Base-by-base conservation (phyloP, 352 stramenopile genomes). In the Globisporangium paroecandrum region DNA sequence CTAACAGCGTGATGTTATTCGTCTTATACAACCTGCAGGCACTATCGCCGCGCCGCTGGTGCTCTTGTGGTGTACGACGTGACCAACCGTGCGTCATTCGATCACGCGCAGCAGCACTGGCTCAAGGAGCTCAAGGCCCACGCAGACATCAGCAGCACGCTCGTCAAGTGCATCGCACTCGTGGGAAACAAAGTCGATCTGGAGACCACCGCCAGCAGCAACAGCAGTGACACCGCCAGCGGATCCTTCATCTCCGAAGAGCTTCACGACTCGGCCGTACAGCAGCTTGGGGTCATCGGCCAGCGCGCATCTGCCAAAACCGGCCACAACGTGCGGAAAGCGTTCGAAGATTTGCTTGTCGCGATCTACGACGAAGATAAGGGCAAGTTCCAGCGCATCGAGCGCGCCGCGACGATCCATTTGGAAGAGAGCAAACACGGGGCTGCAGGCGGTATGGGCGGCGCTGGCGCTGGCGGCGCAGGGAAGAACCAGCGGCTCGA, bases 181-280 rank as follows among this genome's bases (percentile, higher is more conserved):
- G 87, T 94, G 43, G 87, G 85, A 65, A 94, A 94, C 58, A 94
- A 94, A 54, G 70, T 89, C 22, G 87, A 94, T 62, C 69, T 94
- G 41, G 77, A 83, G 55, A 24, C 60, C 0, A 25, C n/a, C 7
- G 34, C 41, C 6, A 41, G 66, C 4, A 66, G 59, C 7, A 36
- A 66, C 43, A 24, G 18, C 29, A 32, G 12, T 34, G 1, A 57
- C 1, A 13, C 51, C n/a, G 9, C 25, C 7, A 32, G 18, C 9
- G 29, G 32, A 38, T 57, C 70, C 0, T 77, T 78, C 29, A 80
- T 92, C 13, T 67, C 76, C 0, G 41, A 58, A 4, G 72, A 76
- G 27, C 66, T 77, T 1, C 86, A 94, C 46, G 73, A 85, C 10
- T 60, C 71, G 3, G 76, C 79, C 6, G 81, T 76, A 15, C 32